Percentiles rank a stretch among this genome's conserved stretches.
These are phyloP conservation scores for Kwoniella dendrophila DNA, from an alignment of 768 basidiomycete species.

Conservation along the genomic window DNA sequence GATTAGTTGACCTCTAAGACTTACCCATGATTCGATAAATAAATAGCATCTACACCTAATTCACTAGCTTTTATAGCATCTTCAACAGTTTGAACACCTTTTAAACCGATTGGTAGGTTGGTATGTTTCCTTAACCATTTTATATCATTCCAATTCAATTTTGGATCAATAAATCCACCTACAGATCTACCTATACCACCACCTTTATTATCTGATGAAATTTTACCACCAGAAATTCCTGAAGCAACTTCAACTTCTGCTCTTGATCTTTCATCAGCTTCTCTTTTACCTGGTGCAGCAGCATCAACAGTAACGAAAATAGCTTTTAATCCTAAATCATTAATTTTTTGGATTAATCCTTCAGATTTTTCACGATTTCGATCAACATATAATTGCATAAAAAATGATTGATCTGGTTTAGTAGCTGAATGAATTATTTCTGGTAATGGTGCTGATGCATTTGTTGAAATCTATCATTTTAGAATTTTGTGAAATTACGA, in stretches of 20 bases:
- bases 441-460: conserved; percentile 55
- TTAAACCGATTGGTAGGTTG: conserved; percentile 59
- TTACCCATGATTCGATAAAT: conserved; percentile 83
- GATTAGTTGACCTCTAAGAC: conserved; percentile 9
- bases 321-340: conserved; percentile 51
- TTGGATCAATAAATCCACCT: conserved; percentile 55
- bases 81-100: conserved; percentile 62
- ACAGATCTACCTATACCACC: conserved; percentile 55
- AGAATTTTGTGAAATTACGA: neutral
- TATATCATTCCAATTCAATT: conserved; percentile 58
- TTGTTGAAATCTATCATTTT: conserved; percentile 53
- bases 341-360: conserved; percentile 46
- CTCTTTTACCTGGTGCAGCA: conserved; percentile 54
- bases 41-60: conserved; percentile 81
- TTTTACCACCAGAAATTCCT: conserved; percentile 54
- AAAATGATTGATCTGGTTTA: conserved; percentile 47
- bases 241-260: conserved; percentile 54
- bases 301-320: conserved; percentile 56
- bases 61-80: conserved; percentile 84
- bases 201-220: conserved; percentile 51
- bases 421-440: conserved; percentile 44
- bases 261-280: conserved; percentile 53
- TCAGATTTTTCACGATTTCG: conserved; percentile 53
- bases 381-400: conserved; percentile 57
- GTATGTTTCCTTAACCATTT: conserved; percentile 61